Base-by-base conservation (phyloP, 345 rosid species). In the Sisymbrium altissimum region DNA sequence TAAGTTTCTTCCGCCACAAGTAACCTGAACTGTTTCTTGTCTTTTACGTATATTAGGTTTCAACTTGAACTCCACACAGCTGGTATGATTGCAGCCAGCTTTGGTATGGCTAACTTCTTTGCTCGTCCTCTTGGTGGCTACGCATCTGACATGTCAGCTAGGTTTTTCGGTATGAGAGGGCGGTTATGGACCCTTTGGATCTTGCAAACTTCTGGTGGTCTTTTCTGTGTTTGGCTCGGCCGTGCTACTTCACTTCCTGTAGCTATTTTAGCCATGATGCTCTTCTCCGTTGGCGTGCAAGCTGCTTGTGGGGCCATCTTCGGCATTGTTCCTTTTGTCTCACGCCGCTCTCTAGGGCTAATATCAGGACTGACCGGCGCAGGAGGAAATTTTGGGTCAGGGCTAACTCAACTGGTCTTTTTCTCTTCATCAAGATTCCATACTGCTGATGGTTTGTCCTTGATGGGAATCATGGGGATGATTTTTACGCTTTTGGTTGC, bases 301-400 rank as follows among this genome's bases (percentile, higher is more conserved):
- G 92, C 97, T 1, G 92, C 97, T 2, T 91, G 97, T 25, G 95
- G 97, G 4, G 94, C 97, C 8, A 87, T 87, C 3, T 90, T 84
- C 5, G 97, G 97, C 18, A 57, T 91, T 19, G 85, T 88, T 19
- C 92, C 92, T 13, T 90, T 88, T 84, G 74, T 91, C 44, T 88
- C 92, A 0, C 79, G 94, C 27, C 82, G 89, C 15, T 91, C 92
- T 18, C 56, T 90, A 39, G 92, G 97, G 0, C 66, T 90, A 64
- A 87, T 90, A 30, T 88, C 90, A 0, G 92, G 97, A 9, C 66
- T 88, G 3, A 87, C 89, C 0, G 92, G 89, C 2, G 97, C 88
- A 0, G 88, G 90, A 14, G 95, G 92, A 5, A 88, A 88, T 74
- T 89, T 87, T 9, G 90, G 94, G 4, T 89, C 95, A 0, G 95